phyloP scores from a whole-genome alignment of 164 flowering plant species.

The Chimonanthus salicifolius region DNA sequence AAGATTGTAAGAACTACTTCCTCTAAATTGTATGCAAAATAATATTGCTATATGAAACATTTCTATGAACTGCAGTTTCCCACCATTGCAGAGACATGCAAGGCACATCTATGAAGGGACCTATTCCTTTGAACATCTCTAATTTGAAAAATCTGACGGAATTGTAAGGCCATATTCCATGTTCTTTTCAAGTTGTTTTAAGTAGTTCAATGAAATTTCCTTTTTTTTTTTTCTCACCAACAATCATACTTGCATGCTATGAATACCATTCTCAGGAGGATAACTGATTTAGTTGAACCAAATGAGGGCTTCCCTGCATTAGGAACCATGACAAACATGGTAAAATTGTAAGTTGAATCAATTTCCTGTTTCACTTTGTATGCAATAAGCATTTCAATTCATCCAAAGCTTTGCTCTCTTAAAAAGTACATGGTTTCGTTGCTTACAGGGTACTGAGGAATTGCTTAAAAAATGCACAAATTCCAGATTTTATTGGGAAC shows the following conservation, averaged over 20 bases:
- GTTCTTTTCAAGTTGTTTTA: neutral
- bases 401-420: neutral
- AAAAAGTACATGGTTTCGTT: neutral
- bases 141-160: slow-evolving; percentile 37
- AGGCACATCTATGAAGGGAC: slow-evolving; percentile 78
- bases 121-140: slow-evolving; percentile 61
- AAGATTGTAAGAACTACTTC: slow-evolving; percentile 44
- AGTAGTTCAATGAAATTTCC: neutral
- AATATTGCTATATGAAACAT: neutral
- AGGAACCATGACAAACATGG: slow-evolving; percentile 27
- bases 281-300: slow-evolving; percentile 62
- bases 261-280: slow-evolving; percentile 47
- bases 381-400: neutral
- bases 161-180: slow-evolving; percentile 37
- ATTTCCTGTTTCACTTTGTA: neutral
- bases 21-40: neutral
- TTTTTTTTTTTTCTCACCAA: neutral
- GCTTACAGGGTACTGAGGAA: slow-evolving; percentile 54
- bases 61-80: slow-evolving; percentile 1
- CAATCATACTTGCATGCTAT: neutral
- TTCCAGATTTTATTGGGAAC: slow-evolving; percentile 20
- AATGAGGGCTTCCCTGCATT: slow-evolving; percentile 47
- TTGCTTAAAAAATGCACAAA: slow-evolving; percentile 40
- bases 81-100: slow-evolving; percentile 57
- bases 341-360: slow-evolving; percentile 46